phyloP scores from a whole-genome alignment of 495 filamentous ascomycete genomes.

The Hyaloscypha hepaticicola region DNA sequence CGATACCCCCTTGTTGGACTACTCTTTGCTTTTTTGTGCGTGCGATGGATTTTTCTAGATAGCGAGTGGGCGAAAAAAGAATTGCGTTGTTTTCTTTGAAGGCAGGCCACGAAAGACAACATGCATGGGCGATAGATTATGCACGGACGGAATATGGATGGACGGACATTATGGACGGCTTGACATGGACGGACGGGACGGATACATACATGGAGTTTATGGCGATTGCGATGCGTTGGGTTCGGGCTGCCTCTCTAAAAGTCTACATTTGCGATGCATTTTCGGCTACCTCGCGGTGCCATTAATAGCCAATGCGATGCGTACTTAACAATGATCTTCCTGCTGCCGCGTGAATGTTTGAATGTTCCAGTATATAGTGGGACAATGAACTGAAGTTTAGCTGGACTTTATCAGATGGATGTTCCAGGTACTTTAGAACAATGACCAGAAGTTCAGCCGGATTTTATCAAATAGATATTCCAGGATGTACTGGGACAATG shows the following conservation, averaged over 20 bases:
- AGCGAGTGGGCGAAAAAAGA: neutral
- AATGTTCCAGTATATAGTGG: neutral
- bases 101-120: no score
- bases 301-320: neutral
- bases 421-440: no score
- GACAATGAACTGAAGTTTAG: neutral
- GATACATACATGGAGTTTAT: neutral
- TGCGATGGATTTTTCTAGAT: neutral
- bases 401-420: neutral
- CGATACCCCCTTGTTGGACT: neutral
- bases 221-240: neutral
- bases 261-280: neutral
- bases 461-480: no score
- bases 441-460: no score
- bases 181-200: neutral
- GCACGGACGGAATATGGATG: no score
- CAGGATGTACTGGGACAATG: neutral
- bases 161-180: neutral
- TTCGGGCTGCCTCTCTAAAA: neutral
- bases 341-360: no score
- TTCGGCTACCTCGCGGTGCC: neutral
- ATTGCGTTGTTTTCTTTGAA: neutral
- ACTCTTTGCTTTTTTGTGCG: neutral
- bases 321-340: neutral
- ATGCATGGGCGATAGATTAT: no score